Evolutionary conservation across 78 protist species (phyloP), one percentile per base, ranked within the genome.

Genomic region (Tieghemostelium lacteum): DNA sequence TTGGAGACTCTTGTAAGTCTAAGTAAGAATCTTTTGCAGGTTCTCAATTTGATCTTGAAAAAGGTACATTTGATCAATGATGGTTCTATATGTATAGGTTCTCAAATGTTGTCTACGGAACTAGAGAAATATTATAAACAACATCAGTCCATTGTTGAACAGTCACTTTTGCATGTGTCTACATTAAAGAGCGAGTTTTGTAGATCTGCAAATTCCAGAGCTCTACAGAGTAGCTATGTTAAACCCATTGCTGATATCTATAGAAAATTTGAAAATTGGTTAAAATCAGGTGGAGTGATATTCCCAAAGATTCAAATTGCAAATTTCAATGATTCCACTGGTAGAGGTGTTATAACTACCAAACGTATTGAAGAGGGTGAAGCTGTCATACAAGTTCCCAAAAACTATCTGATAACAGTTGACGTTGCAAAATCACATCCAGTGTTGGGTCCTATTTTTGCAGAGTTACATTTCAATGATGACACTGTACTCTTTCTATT

Each of bases 401-500:
- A 54, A 45, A 66, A 69, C 14, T 69, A 55, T 36, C 42, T 83
- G 19, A 83, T 83, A 12, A 83, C 63, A 34, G 76, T 69, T 24
- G 75, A 83, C 31, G 76, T 66, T 16, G 91, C 91, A 6, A 39
- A 63, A 34, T 20, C 29, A 19, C 77, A 83, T 60, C 80, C 76
- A 29, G 24, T 83, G 1, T 34, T 86, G 16, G 85, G 85, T 40
- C 34, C 33, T 20, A 74, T 86, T 0, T 74, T 86, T 29, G 75
- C 55, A 31, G 93, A 73, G 42, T 34, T 73, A 20, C 71, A 66
- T 49, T 50, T 71, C 1, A 74, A 86, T 31, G 93, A 86, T 42
- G 93, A 86, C 31, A 86, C 93, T 19, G 64, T 73, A 1, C 55
- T 86, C 7, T 86, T 86, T 74, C 65, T 86, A 2, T 86, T 86